Evolutionary conservation across 2,329 filamentous ascomycete genomes (phyloP), one percentile per base, ranked within the genome.

Genomic region (Achaetomium macrosporum): DNA sequence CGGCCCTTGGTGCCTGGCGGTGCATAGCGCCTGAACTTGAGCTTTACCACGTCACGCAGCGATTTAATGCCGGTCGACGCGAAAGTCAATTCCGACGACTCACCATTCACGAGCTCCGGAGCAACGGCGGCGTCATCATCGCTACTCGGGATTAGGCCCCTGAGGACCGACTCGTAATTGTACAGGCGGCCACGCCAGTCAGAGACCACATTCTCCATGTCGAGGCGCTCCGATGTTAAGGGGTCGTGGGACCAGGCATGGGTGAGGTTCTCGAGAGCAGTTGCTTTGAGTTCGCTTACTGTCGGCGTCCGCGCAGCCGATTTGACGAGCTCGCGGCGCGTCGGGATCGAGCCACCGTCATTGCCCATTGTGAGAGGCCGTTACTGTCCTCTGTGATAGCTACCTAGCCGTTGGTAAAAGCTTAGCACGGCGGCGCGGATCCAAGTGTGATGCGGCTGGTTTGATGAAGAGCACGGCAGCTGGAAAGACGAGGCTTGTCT

Each of bases 341-440:
- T 97, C 5, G 93, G 93, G 62, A 99, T 99, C 61, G 89, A 92
- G 68, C 93, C 93, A 62, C 93, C 93, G 69, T 99, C 93, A 73
- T 99, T 99, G 68, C 93, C 93, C 93, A 99, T 96, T 63, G 48
- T 66, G 3, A 13, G 35, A 37, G 6, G 35, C 15, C 33, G 5
- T 11, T 35, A 35, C 10, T 35, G 11, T 11, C 33, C 33, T 15
- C 10, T 11, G 5, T 12, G 10, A 35, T 35, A 9, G 10, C 5
- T n/a, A n/a, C n/a, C n/a, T 11, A 35, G 33, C 3, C 33, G 33
- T 12, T 11, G 33, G 30, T 12, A 4, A 35, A 35, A 9, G 33
- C 7, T 25, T 25, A 4, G 25, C 7, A 25, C 25, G 25, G 25
- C 25, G 25, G 25, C 25, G 25, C 25, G 7, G 25, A 25, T 25